Base-by-base conservation (phyloP, 2,329 filamentous ascomycete genomes). In the Rutstroemia sp. region DNA sequence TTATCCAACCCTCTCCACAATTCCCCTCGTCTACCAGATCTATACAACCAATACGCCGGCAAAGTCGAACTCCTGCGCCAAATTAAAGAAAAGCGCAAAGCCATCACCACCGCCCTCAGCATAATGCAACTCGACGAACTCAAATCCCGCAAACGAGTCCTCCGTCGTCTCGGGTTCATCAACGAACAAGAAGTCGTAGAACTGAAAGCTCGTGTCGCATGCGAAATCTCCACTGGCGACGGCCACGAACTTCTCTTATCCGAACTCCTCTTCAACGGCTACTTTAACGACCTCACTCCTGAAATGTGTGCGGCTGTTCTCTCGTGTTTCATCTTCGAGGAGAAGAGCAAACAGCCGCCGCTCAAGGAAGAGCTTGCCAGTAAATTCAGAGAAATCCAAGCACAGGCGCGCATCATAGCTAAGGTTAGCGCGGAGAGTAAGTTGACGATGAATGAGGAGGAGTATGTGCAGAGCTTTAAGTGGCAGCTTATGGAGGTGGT, bases 401-500 rank as follows among this genome's bases (percentile, higher is more conserved):
- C 85, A 21, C 91, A 96, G 74, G 94, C 94, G 9, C 80, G 88
- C 60, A 83, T 88, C 52, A 86, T 99, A 59, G 94, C 92, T 62
- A 96, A 96, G 76, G 88, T 99, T 58, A 94, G 90, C 56, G 85
- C 90, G 70, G 94, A 99, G 74, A 94, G 90, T 72, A 99, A 99
- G 75, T 77, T 99, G 45, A 81, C 90, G 9, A 74, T 96, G n/a
- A 94, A 96, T 64, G 92, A 97, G 72, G 91, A 97, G 52, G 92
- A 96, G 67, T 99, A 96, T 67, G 82, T 94, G 21, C 79, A 88
- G 65, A 86, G 85, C 51, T 87, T 99, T 75, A 96, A 96, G 76
- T 92, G 85, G 78, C 87, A 97, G 75, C 78, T 99, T 51, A 97
- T 99, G 92, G 92, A 96, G 69, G 94, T 96, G 38, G 92, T 99